These are phyloP conservation scores for Cadophora sp. DNA, from an alignment of 2,329 filamentous ascomycete species.

Conservation along the genomic window DNA sequence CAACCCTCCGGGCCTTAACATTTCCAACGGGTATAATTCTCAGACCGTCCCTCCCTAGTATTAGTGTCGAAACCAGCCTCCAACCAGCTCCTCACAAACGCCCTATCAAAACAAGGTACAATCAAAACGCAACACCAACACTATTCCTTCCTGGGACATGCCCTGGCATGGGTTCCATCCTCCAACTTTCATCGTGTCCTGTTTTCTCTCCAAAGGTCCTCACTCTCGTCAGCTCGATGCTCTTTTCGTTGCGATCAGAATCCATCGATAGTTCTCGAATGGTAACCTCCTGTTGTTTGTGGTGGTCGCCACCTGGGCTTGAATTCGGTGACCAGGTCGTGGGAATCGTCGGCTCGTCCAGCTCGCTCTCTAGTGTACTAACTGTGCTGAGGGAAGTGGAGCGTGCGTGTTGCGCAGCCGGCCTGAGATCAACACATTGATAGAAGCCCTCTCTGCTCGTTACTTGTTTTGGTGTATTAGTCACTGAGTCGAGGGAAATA, in stretches of 20 bases:
- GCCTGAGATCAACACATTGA: constrained; percentile 54
- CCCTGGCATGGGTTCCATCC: constrained; percentile 46
- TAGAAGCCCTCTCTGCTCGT: constrained; percentile 63
- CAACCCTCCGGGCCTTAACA: not conserved
- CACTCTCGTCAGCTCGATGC: constrained; percentile 34
- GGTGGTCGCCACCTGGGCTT: constrained; percentile 32
- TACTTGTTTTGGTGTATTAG: constrained; percentile 61
- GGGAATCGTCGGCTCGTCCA: constrained; percentile 53
- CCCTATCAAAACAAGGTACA: constrained; percentile 22
- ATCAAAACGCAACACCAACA: constrained; percentile 57
- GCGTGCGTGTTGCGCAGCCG: constrained; percentile 4
- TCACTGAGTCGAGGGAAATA: constrained; percentile 57
- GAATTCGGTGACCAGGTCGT: constrained; percentile 56
- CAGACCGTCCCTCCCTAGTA: constrained; percentile 3
- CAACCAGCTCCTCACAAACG: not conserved
- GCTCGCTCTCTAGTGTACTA: constrained; percentile 56
- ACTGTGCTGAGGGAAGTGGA: constrained; percentile 51
- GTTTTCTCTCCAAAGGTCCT: constrained; percentile 40
- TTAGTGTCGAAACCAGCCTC: not conserved
- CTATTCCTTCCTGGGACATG: constrained; percentile 45
- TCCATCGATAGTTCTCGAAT: constrained; percentile 31
- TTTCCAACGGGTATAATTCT: constrained; percentile 3
- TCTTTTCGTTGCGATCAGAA: constrained; percentile 32
- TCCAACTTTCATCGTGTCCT: constrained; percentile 46
- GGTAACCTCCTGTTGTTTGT: constrained; percentile 24